Percentiles rank a stretch among this genome's conserved stretches.
phyloP scores from a whole-genome alignment of 83 land plant species.

The Picea mariana region DNA sequence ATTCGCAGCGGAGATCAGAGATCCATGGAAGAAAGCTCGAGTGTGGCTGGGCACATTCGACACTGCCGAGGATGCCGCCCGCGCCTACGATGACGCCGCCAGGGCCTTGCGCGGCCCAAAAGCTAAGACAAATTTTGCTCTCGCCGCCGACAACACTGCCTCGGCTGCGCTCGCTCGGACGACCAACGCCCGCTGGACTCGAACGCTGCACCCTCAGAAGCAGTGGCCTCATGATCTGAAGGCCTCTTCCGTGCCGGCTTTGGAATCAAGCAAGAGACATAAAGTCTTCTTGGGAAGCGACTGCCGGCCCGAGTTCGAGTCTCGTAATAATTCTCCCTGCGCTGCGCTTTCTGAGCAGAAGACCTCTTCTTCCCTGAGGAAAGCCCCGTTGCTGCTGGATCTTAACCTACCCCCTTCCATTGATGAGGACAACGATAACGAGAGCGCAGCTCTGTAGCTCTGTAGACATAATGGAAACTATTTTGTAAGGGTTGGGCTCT shows the following conservation, averaged over 20 bases:
- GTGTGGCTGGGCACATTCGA: constrained; percentile 15
- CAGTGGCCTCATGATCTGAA: neutral
- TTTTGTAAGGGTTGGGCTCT: neutral
- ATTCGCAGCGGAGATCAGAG: constrained; percentile 14
- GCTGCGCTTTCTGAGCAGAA: neutral
- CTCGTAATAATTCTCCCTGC: neutral
- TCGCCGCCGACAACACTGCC: neutral
- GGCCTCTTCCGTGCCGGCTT: neutral
- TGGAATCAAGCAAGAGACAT: no score
- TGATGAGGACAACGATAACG: neutral
- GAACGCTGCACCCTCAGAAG: neutral
- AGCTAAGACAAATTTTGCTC: constrained; percentile 16
- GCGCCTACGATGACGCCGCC: constrained; percentile 12
- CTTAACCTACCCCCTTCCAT: neutral
- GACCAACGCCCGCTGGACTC: neutral
- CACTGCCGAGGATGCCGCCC: constrained; percentile 5
- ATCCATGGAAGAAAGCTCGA: constrained; percentile 19
- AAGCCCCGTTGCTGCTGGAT: neutral
- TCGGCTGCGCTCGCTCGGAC: neutral
- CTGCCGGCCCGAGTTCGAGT: neutral
- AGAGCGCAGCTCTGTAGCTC: neutral
- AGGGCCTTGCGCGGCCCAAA: constrained; percentile 17
- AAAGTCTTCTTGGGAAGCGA: no score
- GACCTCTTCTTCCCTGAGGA: neutral
- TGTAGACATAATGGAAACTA: neutral